Conservation (phyloP, 176 grass and related monocot genomes). For the bread wheat (Triticum aestivum) region DNA sequence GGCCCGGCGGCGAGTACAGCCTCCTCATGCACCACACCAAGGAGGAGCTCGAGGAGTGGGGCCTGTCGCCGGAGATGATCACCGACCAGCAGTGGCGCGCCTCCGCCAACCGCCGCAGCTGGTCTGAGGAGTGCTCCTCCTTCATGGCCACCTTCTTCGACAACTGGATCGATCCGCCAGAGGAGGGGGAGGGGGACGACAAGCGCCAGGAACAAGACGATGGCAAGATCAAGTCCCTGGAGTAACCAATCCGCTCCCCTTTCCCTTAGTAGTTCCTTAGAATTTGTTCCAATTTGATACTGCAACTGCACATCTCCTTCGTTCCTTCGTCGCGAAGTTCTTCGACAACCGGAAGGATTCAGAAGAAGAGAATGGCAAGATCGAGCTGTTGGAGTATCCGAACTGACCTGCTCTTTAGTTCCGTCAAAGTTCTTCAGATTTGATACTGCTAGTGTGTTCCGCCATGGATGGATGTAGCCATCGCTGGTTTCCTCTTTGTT, state of each 20-base stretch:
- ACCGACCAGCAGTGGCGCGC: conserved; percentile 91
- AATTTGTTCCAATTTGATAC: background rate
- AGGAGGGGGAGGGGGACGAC: background rate
- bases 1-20: conserved; percentile 78
- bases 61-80: conserved; percentile 87
- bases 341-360: conserved; percentile 42
- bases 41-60: conserved; percentile 82
- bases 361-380: background rate
- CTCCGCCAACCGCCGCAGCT: conserved; percentile 48
- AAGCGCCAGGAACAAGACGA: background rate
- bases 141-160: conserved; percentile 70
- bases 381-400: conserved; percentile 12
- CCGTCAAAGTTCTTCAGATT: conserved; percentile 16
- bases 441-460: background rate
- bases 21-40: conserved; percentile 86
- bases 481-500: conserved; percentile 2
- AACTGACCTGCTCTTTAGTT: background rate
- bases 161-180: conserved; percentile 11
- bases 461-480: background rate
- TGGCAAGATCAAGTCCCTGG: background rate
- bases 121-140: conserved; percentile 65
- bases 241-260: background rate
- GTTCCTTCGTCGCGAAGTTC: conserved; percentile 34
- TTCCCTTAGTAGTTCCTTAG: background rate
- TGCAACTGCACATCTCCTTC: background rate